Evolutionary conservation across 2,329 filamentous ascomycete genomes (phyloP).

Genomic region (Lomentospora prolificans): DNA sequence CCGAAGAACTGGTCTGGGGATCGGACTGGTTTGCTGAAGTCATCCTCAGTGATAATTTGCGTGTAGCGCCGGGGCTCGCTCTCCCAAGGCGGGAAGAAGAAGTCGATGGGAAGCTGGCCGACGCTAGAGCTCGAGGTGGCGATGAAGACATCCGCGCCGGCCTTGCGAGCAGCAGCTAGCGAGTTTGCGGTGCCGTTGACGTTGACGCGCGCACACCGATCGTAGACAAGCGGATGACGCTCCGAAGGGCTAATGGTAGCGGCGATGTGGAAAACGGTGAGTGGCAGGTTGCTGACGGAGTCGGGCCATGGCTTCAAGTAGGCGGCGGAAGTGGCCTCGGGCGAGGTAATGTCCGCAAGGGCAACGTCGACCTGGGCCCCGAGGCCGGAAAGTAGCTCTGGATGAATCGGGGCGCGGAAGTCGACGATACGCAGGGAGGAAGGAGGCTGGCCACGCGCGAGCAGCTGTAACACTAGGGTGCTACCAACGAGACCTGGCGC

Average conservation of each 20-base stretch:
- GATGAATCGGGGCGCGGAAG: conserved; percentile 30
- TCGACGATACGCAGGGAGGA: conserved; percentile 44
- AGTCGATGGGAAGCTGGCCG: conserved; percentile 27
- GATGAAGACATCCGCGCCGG: conserved; percentile 40
- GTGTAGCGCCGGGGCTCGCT: conserved; percentile 26
- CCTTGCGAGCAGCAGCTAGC: conserved; percentile 32
- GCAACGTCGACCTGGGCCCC: conserved; percentile 30
- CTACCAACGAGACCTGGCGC: conserved; percentile 42
- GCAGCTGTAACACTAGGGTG: conserved; percentile 42
- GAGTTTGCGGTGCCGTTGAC: conserved; percentile 39
- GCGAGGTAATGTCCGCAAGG: conserved; percentile 40
- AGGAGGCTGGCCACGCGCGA: conserved; percentile 40
- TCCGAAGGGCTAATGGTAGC: conserved; percentile 43
- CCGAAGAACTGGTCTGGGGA: conserved; percentile 32
- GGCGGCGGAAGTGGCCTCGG: conserved; percentile 29
- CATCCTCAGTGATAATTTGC: conserved; percentile 36
- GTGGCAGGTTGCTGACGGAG: conserved; percentile 28
- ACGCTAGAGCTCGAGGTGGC: conserved; percentile 40
- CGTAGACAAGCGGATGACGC: conserved; percentile 33
- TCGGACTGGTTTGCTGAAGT: conserved; percentile 29
- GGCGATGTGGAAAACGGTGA: conserved; percentile 49
- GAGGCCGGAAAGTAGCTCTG: conserved; percentile 27
- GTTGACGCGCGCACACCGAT: conserved; percentile 37
- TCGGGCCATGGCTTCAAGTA: conserved; percentile 38
- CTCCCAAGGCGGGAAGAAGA: conserved; percentile 34